These are phyloP conservation scores for Aquanectria penicillioides DNA, from an alignment of 2,329 filamentous ascomycete species.

Conservation along the genomic window DNA sequence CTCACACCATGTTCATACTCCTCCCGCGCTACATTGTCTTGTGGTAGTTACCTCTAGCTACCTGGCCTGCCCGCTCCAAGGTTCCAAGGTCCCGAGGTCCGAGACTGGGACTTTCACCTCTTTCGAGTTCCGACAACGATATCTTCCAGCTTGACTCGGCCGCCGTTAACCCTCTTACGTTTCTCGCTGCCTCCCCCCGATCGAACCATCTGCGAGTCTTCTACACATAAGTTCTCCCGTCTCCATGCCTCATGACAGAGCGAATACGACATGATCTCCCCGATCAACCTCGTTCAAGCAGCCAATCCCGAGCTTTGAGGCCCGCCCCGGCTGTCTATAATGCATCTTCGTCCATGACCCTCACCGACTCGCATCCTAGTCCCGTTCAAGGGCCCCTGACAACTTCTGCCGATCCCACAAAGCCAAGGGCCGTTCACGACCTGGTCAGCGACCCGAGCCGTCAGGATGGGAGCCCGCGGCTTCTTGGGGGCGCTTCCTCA, in stretches of 20 bases:
- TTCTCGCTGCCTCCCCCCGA: neutral
- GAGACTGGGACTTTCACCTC: too few species aligned
- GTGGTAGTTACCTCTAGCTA: slow-evolving; percentile 13
- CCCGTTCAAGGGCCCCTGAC: slow-evolving; percentile 29
- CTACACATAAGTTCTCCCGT: slow-evolving; percentile 11
- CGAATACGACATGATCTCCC: slow-evolving; percentile 46
- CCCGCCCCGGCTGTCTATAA: slow-evolving; percentile 37
- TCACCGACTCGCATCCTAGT: slow-evolving; percentile 24
- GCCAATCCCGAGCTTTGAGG: slow-evolving; percentile 42
- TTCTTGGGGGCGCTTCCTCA: slow-evolving; percentile 48
- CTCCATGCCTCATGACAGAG: slow-evolving; percentile 39
- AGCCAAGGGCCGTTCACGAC: slow-evolving; percentile 32
- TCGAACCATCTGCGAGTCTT: neutral
- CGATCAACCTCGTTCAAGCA: slow-evolving; percentile 43
- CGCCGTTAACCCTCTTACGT: neutral
- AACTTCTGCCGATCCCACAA: slow-evolving; percentile 20
- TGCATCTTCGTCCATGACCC: slow-evolving; percentile 29
- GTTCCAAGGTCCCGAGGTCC: neutral
- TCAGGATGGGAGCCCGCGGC: slow-evolving; percentile 39
- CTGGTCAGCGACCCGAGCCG: slow-evolving; percentile 26
- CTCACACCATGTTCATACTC: slow-evolving; percentile 37
- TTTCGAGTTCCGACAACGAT: neutral
- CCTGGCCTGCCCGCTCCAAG: too few species aligned
- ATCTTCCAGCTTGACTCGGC: neutral
- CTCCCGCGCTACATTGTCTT: slow-evolving; percentile 17